Percentiles rank a stretch among this genome's conserved stretches.
Conservation (phyloP, 2,329 filamentous ascomycete species). For the Xylariales sp. region DNA sequence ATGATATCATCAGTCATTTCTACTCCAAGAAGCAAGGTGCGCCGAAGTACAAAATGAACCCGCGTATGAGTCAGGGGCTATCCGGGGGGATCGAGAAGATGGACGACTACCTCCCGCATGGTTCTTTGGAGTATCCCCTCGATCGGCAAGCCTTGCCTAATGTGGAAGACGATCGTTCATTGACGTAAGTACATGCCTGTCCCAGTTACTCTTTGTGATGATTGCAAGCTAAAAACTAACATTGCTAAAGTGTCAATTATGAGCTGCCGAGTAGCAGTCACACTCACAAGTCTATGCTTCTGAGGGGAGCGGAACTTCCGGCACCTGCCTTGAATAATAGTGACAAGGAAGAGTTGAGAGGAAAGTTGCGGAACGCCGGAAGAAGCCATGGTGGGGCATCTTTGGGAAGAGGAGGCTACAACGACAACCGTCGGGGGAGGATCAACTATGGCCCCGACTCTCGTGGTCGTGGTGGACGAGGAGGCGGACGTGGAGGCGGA, state of each 20-base stretch:
- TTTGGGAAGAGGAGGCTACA: slow-evolving; percentile 32
- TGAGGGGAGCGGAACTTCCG: slow-evolving; percentile 75
- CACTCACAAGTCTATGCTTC: slow-evolving; percentile 88
- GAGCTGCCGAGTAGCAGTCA: slow-evolving; percentile 69
- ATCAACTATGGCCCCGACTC: slow-evolving; percentile 29
- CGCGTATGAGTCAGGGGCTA: slow-evolving; percentile 70
- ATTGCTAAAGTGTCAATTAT: slow-evolving; percentile 66
- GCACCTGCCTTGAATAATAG: slow-evolving; percentile 66
- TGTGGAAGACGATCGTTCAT: slow-evolving; percentile 79
- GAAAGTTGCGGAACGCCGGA: slow-evolving; percentile 60
- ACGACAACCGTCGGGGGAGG: slow-evolving; percentile 22
- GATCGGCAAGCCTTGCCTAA: slow-evolving; percentile 66
- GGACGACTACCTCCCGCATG: slow-evolving; percentile 78
- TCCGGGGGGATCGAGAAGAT: slow-evolving; percentile 79
- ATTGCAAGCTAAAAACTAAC: slow-evolving; percentile 24
- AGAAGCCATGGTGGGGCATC: slow-evolving; percentile 67
- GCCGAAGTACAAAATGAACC: slow-evolving; percentile 66
- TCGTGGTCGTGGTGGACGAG: slow-evolving; percentile 18
- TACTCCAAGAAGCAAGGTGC: slow-evolving; percentile 82
- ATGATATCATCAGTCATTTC: slow-evolving; percentile 77
- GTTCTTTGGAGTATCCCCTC: slow-evolving; percentile 73
- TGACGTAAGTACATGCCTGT: slow-evolving; percentile 57
- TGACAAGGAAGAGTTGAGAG: slow-evolving; percentile 70
- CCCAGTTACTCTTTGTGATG: background rate
- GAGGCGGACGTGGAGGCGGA: no score